These are phyloP conservation scores for Gentiana straminea DNA, from an alignment of 257 asterid genomes.

Conservation along the genomic window DNA sequence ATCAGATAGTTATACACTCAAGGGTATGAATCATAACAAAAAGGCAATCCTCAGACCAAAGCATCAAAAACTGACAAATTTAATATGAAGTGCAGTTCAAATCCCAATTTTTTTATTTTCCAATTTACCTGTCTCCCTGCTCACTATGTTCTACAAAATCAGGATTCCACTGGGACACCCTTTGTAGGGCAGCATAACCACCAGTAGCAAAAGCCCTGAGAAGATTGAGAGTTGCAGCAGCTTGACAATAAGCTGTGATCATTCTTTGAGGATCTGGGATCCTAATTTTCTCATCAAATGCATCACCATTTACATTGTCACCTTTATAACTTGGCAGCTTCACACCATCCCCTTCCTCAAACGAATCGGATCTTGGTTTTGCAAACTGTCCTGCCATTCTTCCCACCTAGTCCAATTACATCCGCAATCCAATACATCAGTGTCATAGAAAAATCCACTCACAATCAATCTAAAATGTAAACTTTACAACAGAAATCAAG, in stretches of 20 bases:
- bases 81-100: no score
- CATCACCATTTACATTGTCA: slow-evolving; percentile 68
- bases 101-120: not conserved
- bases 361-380: slow-evolving; percentile 56
- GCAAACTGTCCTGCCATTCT: slow-evolving; percentile 93
- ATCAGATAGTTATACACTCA: no score
- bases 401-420: no score
- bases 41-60: no score
- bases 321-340: slow-evolving; percentile 82
- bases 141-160: slow-evolving; percentile 74
- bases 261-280: slow-evolving; percentile 77
- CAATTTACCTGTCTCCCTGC: slow-evolving; percentile 71
- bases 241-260: slow-evolving; percentile 72
- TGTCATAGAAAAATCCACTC: no score
- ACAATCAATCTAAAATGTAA: no score
- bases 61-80: no score
- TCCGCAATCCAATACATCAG: no score
- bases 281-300: slow-evolving; percentile 53
- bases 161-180: slow-evolving; percentile 78
- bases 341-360: slow-evolving; percentile 54
- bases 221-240: slow-evolving; percentile 82
- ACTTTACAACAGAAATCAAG: no score
- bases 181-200: slow-evolving; percentile 88
- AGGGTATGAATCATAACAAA: no score
- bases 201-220: slow-evolving; percentile 82